A percentile compares a stretch with the other conserved stretches of the same genome.
Evolutionary conservation across 768 basidiomycete species (phyloP).

Genomic region (Tricholoma bakamatsutake): DNA sequence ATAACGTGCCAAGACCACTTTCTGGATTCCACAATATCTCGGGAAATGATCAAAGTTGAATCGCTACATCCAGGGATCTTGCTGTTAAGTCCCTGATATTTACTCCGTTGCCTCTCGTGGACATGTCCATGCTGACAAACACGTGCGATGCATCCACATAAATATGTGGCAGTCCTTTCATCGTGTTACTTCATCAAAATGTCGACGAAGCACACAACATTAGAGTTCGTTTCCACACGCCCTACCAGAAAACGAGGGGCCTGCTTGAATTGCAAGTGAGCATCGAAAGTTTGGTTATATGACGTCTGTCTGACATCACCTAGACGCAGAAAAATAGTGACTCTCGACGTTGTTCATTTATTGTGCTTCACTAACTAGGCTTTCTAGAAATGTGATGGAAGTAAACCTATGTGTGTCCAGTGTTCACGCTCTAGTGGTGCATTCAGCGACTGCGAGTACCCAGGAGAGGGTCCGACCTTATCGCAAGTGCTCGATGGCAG

Average conservation of each 20-base stretch:
- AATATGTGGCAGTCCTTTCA: not conserved
- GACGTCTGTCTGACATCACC: not conserved
- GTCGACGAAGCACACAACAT: not conserved
- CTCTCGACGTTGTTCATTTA: not conserved
- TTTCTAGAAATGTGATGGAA: slow-evolving; percentile 47
- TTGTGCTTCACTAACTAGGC: not conserved
- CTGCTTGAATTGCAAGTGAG: slow-evolving; percentile 48
- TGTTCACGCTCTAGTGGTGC: slow-evolving; percentile 35
- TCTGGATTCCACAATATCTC: no score
- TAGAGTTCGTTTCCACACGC: not conserved
- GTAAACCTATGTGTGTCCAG: slow-evolving; percentile 43
- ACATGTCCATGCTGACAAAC: not conserved
- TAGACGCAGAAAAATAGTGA: slow-evolving; percentile 47
- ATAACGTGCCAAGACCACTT: no score
- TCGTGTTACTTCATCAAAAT: not conserved
- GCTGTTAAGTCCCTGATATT: no score
- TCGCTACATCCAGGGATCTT: no score
- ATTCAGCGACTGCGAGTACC: slow-evolving; percentile 55
- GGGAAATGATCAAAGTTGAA: no score
- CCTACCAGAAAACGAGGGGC: slow-evolving; percentile 34
- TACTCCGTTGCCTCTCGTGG: no score
- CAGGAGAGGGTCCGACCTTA: slow-evolving; percentile 34
- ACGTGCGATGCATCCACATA: not conserved
- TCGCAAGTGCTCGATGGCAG: slow-evolving; percentile 43
- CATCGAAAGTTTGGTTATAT: not conserved